Percentiles rank a stretch among this genome's conserved stretches.
These are phyloP conservation scores for Exophiala alcalophila DNA, from an alignment of 2,329 filamentous ascomycete species.

Conservation along the genomic window DNA sequence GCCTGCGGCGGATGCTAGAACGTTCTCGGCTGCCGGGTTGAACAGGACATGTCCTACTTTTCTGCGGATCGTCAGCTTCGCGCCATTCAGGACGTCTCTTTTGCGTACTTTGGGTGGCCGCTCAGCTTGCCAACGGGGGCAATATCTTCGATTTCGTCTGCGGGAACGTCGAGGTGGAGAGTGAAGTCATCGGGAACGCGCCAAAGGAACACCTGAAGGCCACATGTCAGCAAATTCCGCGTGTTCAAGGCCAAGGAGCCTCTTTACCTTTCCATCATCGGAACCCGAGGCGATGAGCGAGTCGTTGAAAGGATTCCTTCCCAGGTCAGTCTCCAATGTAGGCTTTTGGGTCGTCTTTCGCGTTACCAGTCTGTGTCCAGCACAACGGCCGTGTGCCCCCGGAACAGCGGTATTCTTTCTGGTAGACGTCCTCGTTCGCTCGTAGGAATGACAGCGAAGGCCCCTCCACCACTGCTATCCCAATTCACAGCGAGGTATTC, in stretches of 20 bases:
- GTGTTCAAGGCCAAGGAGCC: neutral
- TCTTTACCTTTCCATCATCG: slow-evolving; percentile 80
- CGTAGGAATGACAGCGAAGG: slow-evolving; percentile 92
- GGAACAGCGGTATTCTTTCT: slow-evolving; percentile 89
- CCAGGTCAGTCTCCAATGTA: slow-evolving; percentile 14
- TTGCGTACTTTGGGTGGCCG: slow-evolving; percentile 75
- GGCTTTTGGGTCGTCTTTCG: slow-evolving; percentile 9
- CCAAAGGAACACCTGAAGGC: slow-evolving; percentile 85
- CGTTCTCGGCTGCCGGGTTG: slow-evolving; percentile 92
- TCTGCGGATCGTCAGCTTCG: slow-evolving; percentile 47
- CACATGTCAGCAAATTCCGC: slow-evolving; percentile 26
- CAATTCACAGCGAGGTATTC: slow-evolving; percentile 97
- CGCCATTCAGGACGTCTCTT: slow-evolving; percentile 2
- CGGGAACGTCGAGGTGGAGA: slow-evolving; percentile 70
- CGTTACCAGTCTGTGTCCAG: slow-evolving; percentile 90
- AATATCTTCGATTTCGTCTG: slow-evolving; percentile 77
- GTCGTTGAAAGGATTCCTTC: slow-evolving; percentile 94
- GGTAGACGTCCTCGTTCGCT: slow-evolving; percentile 86
- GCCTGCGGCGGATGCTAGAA: slow-evolving; percentile 90
- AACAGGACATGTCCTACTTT: slow-evolving; percentile 98
- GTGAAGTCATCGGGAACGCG: slow-evolving; percentile 86
- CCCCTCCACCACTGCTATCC: slow-evolving; percentile 92
- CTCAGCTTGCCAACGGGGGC: slow-evolving; percentile 75
- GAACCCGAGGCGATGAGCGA: slow-evolving; percentile 87
- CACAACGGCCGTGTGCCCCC: slow-evolving; percentile 91